These are phyloP conservation scores for Candida tallmaniae DNA, from an alignment of 805 yeast genomes.

Conservation along the genomic window DNA sequence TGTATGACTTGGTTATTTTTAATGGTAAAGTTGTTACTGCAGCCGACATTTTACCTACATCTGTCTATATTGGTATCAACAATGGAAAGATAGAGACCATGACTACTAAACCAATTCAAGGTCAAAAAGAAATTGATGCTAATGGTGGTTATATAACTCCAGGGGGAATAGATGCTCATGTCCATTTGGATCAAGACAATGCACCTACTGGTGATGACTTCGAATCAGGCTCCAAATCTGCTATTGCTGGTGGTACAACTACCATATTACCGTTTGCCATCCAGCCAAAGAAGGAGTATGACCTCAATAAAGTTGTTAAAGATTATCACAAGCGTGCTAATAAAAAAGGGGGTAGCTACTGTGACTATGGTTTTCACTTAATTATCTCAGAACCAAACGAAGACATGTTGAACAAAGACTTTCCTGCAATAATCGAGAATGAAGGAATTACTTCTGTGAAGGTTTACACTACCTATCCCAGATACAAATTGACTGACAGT, in stretches of 20 bases:
- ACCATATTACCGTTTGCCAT: constrained; percentile 45
- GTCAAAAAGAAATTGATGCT: constrained; percentile 35
- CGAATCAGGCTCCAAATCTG: constrained; percentile 41
- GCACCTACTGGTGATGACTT: constrained; percentile 42
- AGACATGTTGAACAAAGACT: constrained; percentile 7
- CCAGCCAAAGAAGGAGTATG: constrained; percentile 29
- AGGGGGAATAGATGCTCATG: constrained; percentile 50
- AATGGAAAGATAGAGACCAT: constrained; percentile 36
- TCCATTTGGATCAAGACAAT: constrained; percentile 40
- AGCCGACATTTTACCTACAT: constrained; percentile 23
- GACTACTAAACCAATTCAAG: constrained; percentile 23
- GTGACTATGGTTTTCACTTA: constrained; percentile 48
- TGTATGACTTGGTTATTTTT: constrained; percentile 20
- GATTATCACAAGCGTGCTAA: constrained; percentile 6
- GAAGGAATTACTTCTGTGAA: constrained; percentile 38
- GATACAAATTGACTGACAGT: constrained; percentile 35
- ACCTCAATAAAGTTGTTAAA: constrained; percentile 18
- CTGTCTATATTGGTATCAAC: constrained; percentile 37
- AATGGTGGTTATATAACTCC: constrained; percentile 46
- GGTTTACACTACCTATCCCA: constrained; percentile 44
- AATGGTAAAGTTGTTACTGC: constrained; percentile 29
- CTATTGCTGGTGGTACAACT: constrained; percentile 49
- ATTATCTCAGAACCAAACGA: constrained; percentile 32
- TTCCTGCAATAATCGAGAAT: constrained; percentile 18
- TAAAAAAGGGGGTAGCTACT: constrained; percentile 17